Conservation (phyloP, 805 yeast genomes). For the Cyberlindnera americana region DNA sequence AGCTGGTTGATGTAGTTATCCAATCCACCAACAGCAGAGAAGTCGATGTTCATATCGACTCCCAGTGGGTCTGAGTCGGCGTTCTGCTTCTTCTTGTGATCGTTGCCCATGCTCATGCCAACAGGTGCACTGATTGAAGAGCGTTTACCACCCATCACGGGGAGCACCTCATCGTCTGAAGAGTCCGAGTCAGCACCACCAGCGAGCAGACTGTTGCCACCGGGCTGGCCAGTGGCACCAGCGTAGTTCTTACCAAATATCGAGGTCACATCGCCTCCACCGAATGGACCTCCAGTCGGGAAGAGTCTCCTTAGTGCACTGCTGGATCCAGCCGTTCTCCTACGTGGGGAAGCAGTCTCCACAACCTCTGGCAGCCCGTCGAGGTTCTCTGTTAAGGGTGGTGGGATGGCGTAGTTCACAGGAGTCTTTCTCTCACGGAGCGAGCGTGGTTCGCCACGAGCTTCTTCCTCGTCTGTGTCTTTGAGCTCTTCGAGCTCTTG, state of each 20-base stretch:
- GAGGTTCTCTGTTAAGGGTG: constrained; percentile 53
- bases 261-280: constrained; percentile 90
- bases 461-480: constrained; percentile 37
- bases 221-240: constrained; percentile 15
- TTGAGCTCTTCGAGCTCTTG: constrained; percentile 48
- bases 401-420: constrained; percentile 79
- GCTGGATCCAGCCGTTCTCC: constrained; percentile 28
- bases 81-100: constrained; percentile 47
- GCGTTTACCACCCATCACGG: constrained; percentile 40
- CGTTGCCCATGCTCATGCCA: constrained; percentile 22
- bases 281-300: constrained; percentile 97
- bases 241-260: constrained; percentile 70
- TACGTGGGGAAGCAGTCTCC: constrained; percentile 30
- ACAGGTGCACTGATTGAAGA: constrained; percentile 32
- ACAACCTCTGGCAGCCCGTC: constrained; percentile 21
- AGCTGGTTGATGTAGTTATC: constrained; percentile 87
- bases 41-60: constrained; percentile 80
- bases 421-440: constrained; percentile 67
- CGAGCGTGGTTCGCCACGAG: constrained; percentile 38
- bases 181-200: constrained; percentile 52
- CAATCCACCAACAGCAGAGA: constrained; percentile 85
- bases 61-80: constrained; percentile 96
- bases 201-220: constrained; percentile 13
- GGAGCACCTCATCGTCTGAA: constrained; percentile 57
- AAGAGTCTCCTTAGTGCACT: constrained; percentile 59